These are phyloP conservation scores for Torulaspora maleeae DNA, from an alignment of 805 yeast genomes.

Conservation along the genomic window DNA sequence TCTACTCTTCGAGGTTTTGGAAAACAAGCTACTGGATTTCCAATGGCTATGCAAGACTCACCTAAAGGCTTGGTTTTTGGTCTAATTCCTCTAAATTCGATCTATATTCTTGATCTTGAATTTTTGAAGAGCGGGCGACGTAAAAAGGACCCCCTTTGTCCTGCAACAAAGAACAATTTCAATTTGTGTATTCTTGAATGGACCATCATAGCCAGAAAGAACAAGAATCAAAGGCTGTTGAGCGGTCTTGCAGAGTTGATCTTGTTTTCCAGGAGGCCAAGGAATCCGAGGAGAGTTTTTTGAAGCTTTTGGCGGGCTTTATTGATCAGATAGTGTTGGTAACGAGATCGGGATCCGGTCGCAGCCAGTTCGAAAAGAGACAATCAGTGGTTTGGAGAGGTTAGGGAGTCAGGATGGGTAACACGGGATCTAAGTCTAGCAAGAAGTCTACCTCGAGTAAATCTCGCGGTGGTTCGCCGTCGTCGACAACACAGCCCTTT, in stretches of 20 bases:
- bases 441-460: conserved; percentile 17
- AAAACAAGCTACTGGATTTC: too few species aligned
- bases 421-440: conserved; percentile 43
- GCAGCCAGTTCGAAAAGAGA: background rate
- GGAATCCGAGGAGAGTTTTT: background rate
- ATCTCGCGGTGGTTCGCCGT: conserved; percentile 5
- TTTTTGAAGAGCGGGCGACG: conserved; percentile 3
- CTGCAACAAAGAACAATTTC: conserved; percentile 6
- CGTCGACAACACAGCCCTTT: conserved; percentile 38
- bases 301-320: background rate
- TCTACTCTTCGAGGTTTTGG: too few species aligned
- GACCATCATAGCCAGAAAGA: conserved; percentile 1
- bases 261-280: background rate
- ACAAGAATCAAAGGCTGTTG: conserved; percentile 1
- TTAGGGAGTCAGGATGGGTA: conserved; percentile 42
- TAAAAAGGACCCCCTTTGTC: conserved; percentile 10
- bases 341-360: background rate
- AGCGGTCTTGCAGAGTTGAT: background rate
- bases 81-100: background rate
- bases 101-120: background rate
- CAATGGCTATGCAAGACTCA: too few species aligned
- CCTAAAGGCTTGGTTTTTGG: too few species aligned
- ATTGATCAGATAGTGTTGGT: background rate
- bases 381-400: background rate
- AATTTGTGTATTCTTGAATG: background rate